A percentile compares a stretch with the other conserved stretches of the same genome.
Conservation (phyloP, 2,329 filamentous ascomycete species). For the Sporothrix brasiliensis region DNA sequence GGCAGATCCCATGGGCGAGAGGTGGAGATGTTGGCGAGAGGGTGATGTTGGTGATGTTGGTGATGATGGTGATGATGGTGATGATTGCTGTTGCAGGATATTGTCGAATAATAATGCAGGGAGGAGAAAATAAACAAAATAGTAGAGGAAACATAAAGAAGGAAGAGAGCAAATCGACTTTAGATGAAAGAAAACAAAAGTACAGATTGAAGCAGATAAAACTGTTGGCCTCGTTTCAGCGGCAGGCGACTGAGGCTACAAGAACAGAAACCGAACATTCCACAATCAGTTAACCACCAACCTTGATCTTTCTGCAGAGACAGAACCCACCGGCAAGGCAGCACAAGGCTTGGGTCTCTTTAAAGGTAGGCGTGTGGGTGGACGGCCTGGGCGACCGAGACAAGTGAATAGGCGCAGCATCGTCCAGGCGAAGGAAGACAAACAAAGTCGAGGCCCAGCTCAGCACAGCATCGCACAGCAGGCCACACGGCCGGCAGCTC, state of each 20-base stretch:
- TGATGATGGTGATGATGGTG: neutral
- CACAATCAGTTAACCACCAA: too few species aligned
- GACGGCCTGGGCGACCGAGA: constrained; percentile 17
- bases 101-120: neutral
- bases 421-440: neutral
- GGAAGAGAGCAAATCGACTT: neutral
- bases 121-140: neutral
- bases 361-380: neutral
- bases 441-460: neutral
- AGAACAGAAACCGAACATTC: too few species aligned
- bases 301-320: neutral
- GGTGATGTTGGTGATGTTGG: neutral
- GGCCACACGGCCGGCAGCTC: neutral
- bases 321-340: constrained; percentile 11
- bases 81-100: neutral
- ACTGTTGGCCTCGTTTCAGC: neutral
- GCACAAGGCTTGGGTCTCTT: constrained; percentile 9
- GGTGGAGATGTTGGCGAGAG: neutral
- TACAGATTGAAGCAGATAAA: neutral
- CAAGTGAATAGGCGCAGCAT: neutral
- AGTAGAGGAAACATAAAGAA: neutral
- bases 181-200: neutral
- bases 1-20: too few species aligned
- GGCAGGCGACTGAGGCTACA: neutral
- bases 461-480: too few species aligned